phyloP scores from a whole-genome alignment of 148 eudicot species.

The Chenopodium quinoa region DNA sequence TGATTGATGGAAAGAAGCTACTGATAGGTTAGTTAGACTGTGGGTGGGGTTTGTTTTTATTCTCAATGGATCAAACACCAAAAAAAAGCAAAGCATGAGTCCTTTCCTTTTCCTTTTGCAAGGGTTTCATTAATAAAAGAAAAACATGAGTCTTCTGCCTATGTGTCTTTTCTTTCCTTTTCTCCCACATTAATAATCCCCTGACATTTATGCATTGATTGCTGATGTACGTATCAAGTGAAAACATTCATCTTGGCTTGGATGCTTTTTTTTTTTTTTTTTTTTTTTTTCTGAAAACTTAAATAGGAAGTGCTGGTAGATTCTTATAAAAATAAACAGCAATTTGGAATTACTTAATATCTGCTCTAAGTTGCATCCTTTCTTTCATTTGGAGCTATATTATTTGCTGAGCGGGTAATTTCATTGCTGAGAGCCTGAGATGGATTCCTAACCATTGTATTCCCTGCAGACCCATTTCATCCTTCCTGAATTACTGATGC shows the following conservation, averaged over 20 bases:
- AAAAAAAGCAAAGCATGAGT: neutral
- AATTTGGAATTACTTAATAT: neutral
- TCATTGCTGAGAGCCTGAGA: neutral
- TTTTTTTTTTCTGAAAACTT: no score
- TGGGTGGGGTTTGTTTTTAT: neutral
- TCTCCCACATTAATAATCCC: neutral
- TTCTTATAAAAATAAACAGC: neutral
- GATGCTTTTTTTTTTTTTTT: neutral
- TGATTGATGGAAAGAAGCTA: neutral
- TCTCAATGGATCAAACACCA: neutral
- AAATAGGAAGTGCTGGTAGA: neutral
- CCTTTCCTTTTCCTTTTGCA: neutral
- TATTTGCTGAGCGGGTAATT: neutral
- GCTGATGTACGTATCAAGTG: no score
- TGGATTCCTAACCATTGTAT: neutral
- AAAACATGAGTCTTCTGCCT: no score
- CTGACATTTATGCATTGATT: no score
- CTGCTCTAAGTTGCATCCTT: neutral
- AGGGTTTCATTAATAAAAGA: no score
- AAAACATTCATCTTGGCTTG: neutral
- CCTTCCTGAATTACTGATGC: constrained; percentile 84
- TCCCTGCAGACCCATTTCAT: constrained; percentile 70
- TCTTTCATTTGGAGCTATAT: neutral
- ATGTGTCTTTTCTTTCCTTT: neutral
- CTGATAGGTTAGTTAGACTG: neutral